phyloP scores from a whole-genome alignment of 352 stramenopile genomes.

The Phytophthora megakarya region DNA sequence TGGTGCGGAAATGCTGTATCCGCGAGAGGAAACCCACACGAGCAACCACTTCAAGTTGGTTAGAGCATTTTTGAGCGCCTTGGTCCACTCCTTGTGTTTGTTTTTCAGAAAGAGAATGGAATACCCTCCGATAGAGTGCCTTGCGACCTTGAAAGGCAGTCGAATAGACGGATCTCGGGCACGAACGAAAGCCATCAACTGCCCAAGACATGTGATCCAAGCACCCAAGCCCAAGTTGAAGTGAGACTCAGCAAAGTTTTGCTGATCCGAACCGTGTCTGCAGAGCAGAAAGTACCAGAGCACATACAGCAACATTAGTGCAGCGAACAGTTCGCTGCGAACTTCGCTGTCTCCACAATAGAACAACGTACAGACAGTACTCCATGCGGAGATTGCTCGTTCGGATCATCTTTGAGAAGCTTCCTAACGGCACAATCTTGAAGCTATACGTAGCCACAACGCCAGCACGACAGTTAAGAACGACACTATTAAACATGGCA shows the following conservation, averaged over 20 bases:
- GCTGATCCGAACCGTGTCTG: slow-evolving; percentile 83
- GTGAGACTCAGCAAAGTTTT: slow-evolving; percentile 84
- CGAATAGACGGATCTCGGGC: slow-evolving; percentile 60
- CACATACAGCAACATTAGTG: slow-evolving; percentile 12
- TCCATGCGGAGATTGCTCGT: slow-evolving; percentile 82
- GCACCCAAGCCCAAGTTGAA: slow-evolving; percentile 86
- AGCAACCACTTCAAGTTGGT: slow-evolving; percentile 89
- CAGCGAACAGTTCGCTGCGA: background rate
- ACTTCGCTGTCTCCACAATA: slow-evolving; percentile 19
- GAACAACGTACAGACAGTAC: slow-evolving; percentile 70
- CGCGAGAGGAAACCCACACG: slow-evolving; percentile 61
- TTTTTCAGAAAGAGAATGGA: slow-evolving; percentile 83
- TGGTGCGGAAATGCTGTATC: slow-evolving; percentile 24
- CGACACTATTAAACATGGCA: background rate
- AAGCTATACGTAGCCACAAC: slow-evolving; percentile 51
- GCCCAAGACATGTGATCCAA: slow-evolving; percentile 77
- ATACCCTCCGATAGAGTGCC: slow-evolving; percentile 68
- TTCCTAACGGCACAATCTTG: slow-evolving; percentile 87
- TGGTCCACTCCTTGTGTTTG: slow-evolving; percentile 86
- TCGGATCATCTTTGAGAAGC: slow-evolving; percentile 87
- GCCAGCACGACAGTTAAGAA: slow-evolving; percentile 3
- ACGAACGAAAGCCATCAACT: slow-evolving; percentile 67
- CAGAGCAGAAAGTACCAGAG: slow-evolving; percentile 29
- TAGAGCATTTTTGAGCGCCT: slow-evolving; percentile 83
- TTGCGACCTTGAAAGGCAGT: slow-evolving; percentile 83